A percentile compares a stretch with the other conserved stretches of the same genome.
Evolutionary conservation across 1,284 basidiomycete species (phyloP).

Genomic region (Cryptococcus sp.): DNA sequence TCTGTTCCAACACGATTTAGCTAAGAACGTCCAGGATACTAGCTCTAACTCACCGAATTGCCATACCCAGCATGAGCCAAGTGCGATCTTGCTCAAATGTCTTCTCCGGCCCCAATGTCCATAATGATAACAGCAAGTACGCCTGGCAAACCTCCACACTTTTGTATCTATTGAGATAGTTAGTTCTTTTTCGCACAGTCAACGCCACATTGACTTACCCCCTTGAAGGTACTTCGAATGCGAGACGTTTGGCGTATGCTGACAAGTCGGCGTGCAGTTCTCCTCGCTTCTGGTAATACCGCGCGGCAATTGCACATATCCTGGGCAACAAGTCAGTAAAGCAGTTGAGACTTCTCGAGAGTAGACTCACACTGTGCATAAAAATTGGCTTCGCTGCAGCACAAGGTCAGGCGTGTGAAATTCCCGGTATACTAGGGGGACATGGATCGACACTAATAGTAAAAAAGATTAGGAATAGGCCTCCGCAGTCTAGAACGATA

Average conservation of each 20-base stretch:
- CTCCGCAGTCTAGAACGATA: constrained; percentile 2
- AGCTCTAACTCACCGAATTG: constrained; percentile 55
- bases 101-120: constrained; percentile 88
- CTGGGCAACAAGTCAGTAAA: constrained; percentile 22
- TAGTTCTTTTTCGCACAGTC: background rate
- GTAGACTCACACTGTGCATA: constrained; percentile 81
- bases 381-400: constrained; percentile 86
- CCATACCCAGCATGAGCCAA: constrained; percentile 86
- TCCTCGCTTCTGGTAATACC: constrained; percentile 80
- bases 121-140: constrained; percentile 76
- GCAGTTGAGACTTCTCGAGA: background rate
- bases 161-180: constrained; percentile 69
- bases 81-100: constrained; percentile 96
- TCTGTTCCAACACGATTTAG: constrained; percentile 51
- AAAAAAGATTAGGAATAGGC: background rate
- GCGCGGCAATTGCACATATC: constrained; percentile 86
- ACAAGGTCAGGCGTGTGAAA: constrained; percentile 92
- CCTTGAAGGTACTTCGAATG: constrained; percentile 77
- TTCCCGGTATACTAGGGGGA: constrained; percentile 68
- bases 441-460: constrained; percentile 43
- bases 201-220: constrained; percentile 18
- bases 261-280: constrained; percentile 81
- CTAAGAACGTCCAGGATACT: constrained; percentile 42
- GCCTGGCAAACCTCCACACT: constrained; percentile 93
- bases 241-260: constrained; percentile 84